Conservation (phyloP, 2,329 filamentous ascomycete species). For the Tolypocladium tropicale region DNA sequence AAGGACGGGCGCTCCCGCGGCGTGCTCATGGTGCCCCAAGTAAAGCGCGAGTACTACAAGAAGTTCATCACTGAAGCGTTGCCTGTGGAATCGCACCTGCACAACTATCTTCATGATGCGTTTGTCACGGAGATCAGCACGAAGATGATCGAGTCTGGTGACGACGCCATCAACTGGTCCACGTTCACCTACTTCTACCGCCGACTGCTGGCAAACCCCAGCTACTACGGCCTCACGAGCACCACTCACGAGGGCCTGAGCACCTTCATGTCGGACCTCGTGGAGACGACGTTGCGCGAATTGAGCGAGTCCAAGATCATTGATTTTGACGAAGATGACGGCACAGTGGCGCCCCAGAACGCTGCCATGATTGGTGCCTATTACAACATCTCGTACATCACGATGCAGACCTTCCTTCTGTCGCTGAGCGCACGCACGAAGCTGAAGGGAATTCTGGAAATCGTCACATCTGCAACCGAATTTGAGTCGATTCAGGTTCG, state of each 20-base stretch:
- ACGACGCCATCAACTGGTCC: constrained; percentile 96
- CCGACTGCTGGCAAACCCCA: constrained; percentile 86
- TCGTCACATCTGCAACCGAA: constrained; percentile 91
- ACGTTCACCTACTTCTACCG: constrained; percentile 99
- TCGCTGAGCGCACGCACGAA: constrained; percentile 84
- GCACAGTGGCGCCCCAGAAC: constrained; percentile 80
- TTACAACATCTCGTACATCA: constrained; percentile 98
- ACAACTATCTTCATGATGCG: constrained; percentile 85
- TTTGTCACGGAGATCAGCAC: constrained; percentile 97
- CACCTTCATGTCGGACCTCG: constrained; percentile 84
- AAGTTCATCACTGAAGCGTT: constrained; percentile 96
- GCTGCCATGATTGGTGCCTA: constrained; percentile 97
- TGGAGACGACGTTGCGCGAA: constrained; percentile 87
- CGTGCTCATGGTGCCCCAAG: constrained; percentile 90
- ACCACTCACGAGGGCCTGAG: constrained; percentile 90
- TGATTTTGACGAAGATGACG: constrained; percentile 89
- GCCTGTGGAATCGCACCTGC: constrained; percentile 88
- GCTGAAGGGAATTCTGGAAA: constrained; percentile 93
- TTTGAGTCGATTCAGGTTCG: constrained; percentile 94
- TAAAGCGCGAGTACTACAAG: constrained; percentile 96
- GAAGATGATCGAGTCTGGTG: constrained; percentile 87
- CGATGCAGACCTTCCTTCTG: constrained; percentile 96
- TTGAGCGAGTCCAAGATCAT: constrained; percentile 90
- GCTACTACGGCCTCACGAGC: constrained; percentile 85
- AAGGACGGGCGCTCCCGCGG: constrained; percentile 75